phyloP scores from a whole-genome alignment of 352 stramenopile genomes.

The Phytophthora quininea region DNA sequence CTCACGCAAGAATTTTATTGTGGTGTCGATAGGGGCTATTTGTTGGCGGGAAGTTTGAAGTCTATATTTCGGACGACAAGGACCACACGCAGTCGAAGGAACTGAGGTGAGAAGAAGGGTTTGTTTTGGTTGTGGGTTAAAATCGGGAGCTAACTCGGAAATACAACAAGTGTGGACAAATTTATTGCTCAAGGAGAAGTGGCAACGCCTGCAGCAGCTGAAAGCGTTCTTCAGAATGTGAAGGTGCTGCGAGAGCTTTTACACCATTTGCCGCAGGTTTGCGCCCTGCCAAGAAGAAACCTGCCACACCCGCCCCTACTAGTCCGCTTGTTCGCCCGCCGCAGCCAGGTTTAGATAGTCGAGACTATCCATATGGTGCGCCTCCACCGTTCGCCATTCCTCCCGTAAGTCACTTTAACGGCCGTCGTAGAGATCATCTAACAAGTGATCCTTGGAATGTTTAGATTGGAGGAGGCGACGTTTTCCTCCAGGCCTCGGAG shows the following conservation, averaged over 20 bases:
- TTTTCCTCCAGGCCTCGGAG: conserved; percentile 62
- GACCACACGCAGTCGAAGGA: conserved; percentile 77
- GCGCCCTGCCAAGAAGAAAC: conserved; percentile 48
- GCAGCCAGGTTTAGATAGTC: conserved; percentile 14
- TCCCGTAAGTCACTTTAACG: conserved; percentile 21
- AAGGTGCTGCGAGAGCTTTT: conserved; percentile 52
- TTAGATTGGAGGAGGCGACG: conserved; percentile 70
- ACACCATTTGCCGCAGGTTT: conserved; percentile 64
- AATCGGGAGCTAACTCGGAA: too few species aligned
- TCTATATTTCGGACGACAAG: conserved; percentile 77
- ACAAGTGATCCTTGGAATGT: neutral
- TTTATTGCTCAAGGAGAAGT: conserved; percentile 36
- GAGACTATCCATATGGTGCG: conserved; percentile 5
- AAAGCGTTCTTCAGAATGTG: conserved; percentile 58
- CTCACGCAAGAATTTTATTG: too few species aligned
- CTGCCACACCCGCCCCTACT: conserved; percentile 1
- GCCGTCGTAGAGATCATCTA: too few species aligned
- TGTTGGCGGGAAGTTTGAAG: conserved; percentile 76
- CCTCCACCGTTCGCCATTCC: conserved; percentile 44
- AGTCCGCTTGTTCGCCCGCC: conserved; percentile 21
- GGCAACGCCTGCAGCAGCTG: conserved; percentile 34
- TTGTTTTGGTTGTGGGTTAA: too few species aligned
- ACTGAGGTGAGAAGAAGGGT: conserved; percentile 44
- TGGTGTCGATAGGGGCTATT: conserved; percentile 56
- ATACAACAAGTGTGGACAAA: conserved; percentile 27